Conservation (phyloP, 2,329 filamentous ascomycete species). For the Metarhizium brunneum region DNA sequence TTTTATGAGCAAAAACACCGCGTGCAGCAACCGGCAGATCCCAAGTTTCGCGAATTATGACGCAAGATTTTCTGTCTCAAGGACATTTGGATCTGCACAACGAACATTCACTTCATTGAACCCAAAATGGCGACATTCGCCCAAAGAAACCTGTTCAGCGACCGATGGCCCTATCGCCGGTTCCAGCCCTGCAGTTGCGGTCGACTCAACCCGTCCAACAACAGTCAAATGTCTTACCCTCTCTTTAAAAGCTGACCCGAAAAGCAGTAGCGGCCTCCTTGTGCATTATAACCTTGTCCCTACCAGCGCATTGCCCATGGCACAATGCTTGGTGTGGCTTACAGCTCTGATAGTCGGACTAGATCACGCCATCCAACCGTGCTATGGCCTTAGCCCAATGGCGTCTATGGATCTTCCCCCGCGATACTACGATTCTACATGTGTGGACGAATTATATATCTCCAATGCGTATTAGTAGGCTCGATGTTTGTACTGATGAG, state of each 20-base stretch:
- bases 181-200: neutral
- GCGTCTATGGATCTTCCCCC: neutral
- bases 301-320: neutral
- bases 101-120: conserved; percentile 1
- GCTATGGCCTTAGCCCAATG: neutral
- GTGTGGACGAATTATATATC: no score
- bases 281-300: neutral
- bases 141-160: neutral
- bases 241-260: neutral
- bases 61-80: neutral
- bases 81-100: conserved; percentile 2
- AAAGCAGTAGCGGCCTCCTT: neutral
- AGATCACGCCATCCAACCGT: conserved; percentile 2
- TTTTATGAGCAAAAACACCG: neutral
- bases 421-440: no score
- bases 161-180: neutral
- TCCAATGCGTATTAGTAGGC: no score
- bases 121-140: conserved; percentile 11
- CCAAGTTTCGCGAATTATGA: neutral
- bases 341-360: neutral
- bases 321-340: neutral
- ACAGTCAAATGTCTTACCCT: conserved; percentile 1
- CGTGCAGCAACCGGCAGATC: no score
- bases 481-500: no score
- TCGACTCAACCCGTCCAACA: neutral